A percentile compares a stretch with the other conserved stretches of the same genome.
Evolutionary conservation across 2,329 filamentous ascomycete genomes (phyloP).

Genomic region (Sarocladiaceae sp.): DNA sequence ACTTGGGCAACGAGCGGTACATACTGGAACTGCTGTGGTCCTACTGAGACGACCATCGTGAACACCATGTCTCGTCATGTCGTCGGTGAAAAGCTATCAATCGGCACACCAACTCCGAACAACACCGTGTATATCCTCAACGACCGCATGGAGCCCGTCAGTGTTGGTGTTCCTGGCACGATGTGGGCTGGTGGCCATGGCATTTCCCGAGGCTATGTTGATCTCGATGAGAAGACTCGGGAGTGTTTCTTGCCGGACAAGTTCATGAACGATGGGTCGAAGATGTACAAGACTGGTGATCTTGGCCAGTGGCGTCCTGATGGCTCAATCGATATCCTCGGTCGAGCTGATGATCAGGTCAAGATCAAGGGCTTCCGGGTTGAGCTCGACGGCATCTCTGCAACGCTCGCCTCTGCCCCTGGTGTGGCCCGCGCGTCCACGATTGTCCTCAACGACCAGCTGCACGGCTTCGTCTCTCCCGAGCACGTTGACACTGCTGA

Average conservation of each 20-base stretch:
- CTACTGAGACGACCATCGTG: constrained; percentile 56
- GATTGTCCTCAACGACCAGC: constrained; percentile 40
- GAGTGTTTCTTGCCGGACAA: constrained; percentile 45
- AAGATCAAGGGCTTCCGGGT: constrained; percentile 61
- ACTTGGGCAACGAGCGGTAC: constrained; percentile 45
- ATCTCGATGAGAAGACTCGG: constrained; percentile 45
- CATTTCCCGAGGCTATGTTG: constrained; percentile 52
- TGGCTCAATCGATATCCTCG: constrained; percentile 50
- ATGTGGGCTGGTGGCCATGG: constrained; percentile 56
- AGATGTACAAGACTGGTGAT: constrained; percentile 60
- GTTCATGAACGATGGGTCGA: constrained; percentile 46
- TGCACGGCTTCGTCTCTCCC: constrained; percentile 47
- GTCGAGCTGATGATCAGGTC: constrained; percentile 57
- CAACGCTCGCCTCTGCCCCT: constrained; percentile 41
- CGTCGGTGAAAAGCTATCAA: constrained; percentile 42
- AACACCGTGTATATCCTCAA: constrained; percentile 53
- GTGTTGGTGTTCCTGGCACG: constrained; percentile 42
- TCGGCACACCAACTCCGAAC: constrained; percentile 53
- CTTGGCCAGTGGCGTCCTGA: constrained; percentile 50
- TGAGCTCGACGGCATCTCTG: constrained; percentile 54
- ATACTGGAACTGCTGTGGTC: constrained; percentile 55
- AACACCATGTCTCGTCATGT: constrained; percentile 52
- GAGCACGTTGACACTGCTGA: constrained; percentile 27
- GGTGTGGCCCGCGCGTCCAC: constrained; percentile 43
- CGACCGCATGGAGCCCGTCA: constrained; percentile 37